Evolutionary conservation across 805 yeast genomes (phyloP).

Genomic region (Jamesozyma hellenica): DNA sequence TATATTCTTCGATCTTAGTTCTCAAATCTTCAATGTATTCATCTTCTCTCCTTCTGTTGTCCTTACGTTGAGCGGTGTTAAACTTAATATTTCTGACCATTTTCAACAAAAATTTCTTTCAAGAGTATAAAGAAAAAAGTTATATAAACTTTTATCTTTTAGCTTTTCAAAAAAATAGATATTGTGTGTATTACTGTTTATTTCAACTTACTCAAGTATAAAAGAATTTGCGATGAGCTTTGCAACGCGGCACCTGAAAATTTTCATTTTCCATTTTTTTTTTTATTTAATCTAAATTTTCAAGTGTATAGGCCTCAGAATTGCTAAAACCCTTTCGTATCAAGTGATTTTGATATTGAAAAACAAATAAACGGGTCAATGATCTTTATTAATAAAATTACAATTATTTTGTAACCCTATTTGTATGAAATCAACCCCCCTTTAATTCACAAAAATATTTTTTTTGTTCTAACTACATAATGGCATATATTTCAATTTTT

Average conservation of each 20-base stretch:
- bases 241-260: background rate
- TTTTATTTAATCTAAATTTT: too few relatives aligned
- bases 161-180: too few relatives aligned
- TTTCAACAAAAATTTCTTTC: too few relatives aligned
- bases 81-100: conserved; percentile 33
- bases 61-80: conserved; percentile 32
- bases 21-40: conserved; percentile 36
- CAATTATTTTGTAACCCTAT: too few relatives aligned
- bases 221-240: conserved; percentile 10
- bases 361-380: too few relatives aligned
- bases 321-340: too few relatives aligned
- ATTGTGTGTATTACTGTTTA: background rate
- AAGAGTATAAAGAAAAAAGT: too few relatives aligned
- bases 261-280: background rate
- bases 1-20: conserved; percentile 44
- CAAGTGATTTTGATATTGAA: too few relatives aligned
- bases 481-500: background rate
- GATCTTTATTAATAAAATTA: too few relatives aligned
- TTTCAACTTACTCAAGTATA: background rate
- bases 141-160: too few relatives aligned
- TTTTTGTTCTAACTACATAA: background rate
- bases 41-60: conserved; percentile 29
- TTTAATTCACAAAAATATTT: background rate
- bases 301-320: too few relatives aligned
- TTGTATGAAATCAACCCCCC: too few relatives aligned